These are phyloP conservation scores for Letharia lupina DNA, from an alignment of 495 filamentous ascomycete genomes.

Conservation along the genomic window DNA sequence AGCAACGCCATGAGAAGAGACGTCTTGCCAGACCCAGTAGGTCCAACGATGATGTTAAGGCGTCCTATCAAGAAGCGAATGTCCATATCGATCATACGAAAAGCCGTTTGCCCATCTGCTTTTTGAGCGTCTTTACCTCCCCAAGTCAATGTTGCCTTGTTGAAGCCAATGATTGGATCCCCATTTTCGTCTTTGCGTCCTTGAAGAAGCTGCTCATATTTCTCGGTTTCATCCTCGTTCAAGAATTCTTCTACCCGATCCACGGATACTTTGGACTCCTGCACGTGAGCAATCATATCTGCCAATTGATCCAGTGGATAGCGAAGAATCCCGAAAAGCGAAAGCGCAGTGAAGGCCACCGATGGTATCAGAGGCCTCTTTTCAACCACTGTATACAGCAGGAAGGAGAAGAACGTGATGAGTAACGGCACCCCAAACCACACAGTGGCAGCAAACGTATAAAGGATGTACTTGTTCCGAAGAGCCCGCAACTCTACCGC, in stretches of 20 bases:
- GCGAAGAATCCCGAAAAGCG: slow-evolving; percentile 90
- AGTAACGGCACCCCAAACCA: slow-evolving; percentile 96
- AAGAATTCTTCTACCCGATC: slow-evolving; percentile 95
- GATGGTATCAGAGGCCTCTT: slow-evolving; percentile 84
- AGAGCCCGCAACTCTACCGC: slow-evolving; percentile 67
- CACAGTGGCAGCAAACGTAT: slow-evolving; percentile 81
- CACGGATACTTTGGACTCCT: slow-evolving; percentile 94
- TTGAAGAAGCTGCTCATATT: slow-evolving; percentile 75
- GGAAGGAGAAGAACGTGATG: slow-evolving; percentile 93
- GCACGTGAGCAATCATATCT: slow-evolving; percentile 98
- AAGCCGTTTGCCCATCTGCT: slow-evolving; percentile 53
- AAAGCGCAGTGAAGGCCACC: slow-evolving; percentile 91
- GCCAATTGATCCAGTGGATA: slow-evolving; percentile 93
- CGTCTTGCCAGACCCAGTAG: slow-evolving; percentile 92
- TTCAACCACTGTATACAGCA: slow-evolving; percentile 87
- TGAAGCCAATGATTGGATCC: slow-evolving; percentile 67
- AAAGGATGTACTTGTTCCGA: slow-evolving; percentile 77
- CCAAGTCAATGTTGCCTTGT: slow-evolving; percentile 81
- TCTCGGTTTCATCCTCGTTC: slow-evolving; percentile 90
- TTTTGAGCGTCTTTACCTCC: slow-evolving; percentile 58
- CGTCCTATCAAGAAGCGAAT: slow-evolving; percentile 67
- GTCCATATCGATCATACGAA: slow-evolving; percentile 75
- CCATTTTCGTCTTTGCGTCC: slow-evolving; percentile 52
- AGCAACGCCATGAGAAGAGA: slow-evolving; percentile 92
- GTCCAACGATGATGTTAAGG: slow-evolving; percentile 85